Conservation (phyloP, 192 early-diverging fungal species). For the Umbelopsis sp. region DNA sequence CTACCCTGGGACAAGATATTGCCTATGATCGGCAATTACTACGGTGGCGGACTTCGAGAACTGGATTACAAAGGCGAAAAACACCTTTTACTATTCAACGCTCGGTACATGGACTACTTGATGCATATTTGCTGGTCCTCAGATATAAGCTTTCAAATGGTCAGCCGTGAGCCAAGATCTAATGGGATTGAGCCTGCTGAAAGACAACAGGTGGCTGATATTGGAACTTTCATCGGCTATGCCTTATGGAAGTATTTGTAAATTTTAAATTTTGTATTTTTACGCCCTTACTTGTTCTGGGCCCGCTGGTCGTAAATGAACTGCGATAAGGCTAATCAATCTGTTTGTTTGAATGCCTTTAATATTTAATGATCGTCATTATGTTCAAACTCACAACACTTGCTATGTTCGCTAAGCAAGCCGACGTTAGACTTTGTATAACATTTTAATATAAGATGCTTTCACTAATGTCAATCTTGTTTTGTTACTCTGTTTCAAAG, state of each 20-base stretch:
- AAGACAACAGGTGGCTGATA: constrained; percentile 9
- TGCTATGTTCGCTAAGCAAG: too few relatives aligned
- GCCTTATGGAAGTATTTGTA: background rate
- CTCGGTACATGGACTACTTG: constrained; percentile 39
- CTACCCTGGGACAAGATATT: constrained; percentile 28
- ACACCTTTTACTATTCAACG: constrained; percentile 29
- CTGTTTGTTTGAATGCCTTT: too few relatives aligned
- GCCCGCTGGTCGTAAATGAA: too few relatives aligned
- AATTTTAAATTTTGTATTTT: background rate
- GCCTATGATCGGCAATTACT: constrained; percentile 10
- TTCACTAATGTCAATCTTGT: too few relatives aligned
- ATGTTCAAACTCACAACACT: too few relatives aligned
- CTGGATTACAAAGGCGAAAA: constrained; percentile 18
- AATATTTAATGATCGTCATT: too few relatives aligned
- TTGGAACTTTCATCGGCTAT: constrained; percentile 16
- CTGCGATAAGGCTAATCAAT: too few relatives aligned
- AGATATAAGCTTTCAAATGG: constrained; percentile 18
- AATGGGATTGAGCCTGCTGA: background rate
- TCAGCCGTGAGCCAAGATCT: constrained; percentile 25
- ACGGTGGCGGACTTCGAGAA: constrained; percentile 12
- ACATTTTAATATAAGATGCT: too few relatives aligned
- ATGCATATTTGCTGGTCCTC: constrained; percentile 21
- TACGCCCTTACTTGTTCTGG: too few relatives aligned
- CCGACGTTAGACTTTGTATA: too few relatives aligned
- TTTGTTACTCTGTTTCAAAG: too few relatives aligned